These are phyloP conservation scores for Cryptosporidium canis DNA, from an alignment of 169 alveolate genomes.

Conservation along the genomic window DNA sequence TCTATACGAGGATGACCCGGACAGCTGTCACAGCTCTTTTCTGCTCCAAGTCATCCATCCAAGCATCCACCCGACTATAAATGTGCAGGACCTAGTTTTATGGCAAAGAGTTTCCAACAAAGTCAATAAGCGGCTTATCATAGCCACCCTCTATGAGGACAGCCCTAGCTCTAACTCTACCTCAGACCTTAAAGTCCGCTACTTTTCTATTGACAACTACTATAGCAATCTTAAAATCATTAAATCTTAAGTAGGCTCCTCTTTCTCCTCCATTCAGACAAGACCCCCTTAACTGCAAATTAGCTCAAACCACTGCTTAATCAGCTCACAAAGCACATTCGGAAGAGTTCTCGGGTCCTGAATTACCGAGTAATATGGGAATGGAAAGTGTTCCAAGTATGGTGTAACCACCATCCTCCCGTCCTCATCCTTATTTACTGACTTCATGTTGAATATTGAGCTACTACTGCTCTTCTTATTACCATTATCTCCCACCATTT, in stretches of 20 bases:
- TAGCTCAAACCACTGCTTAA: constrained; percentile 82
- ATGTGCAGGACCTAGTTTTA: constrained; percentile 10
- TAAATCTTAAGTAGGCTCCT: too few species aligned
- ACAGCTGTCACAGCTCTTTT: constrained; percentile 22
- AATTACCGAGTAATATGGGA: constrained; percentile 93
- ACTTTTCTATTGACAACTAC: neutral
- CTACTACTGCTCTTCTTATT: constrained; percentile 76
- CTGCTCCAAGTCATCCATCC: neutral
- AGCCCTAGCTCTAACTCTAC: neutral
- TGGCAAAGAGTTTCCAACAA: constrained; percentile 51
- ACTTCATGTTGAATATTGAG: constrained; percentile 85
- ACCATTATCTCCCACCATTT: constrained; percentile 75
- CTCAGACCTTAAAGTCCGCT: neutral
- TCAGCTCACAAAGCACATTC: constrained; percentile 82
- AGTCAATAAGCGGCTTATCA: constrained; percentile 13
- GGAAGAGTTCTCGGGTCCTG: constrained; percentile 87
- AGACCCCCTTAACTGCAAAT: neutral
- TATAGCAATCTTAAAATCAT: neutral
- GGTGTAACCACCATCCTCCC: constrained; percentile 89
- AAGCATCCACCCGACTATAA: neutral
- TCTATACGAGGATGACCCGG: constrained; percentile 45
- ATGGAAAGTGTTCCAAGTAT: constrained; percentile 95
- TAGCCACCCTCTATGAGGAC: neutral
- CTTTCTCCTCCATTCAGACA: neutral
- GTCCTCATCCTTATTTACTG: constrained; percentile 81